These are phyloP conservation scores for Scutellaria minor DNA, from an alignment of 257 asterid genomes.

Conservation along the genomic window DNA sequence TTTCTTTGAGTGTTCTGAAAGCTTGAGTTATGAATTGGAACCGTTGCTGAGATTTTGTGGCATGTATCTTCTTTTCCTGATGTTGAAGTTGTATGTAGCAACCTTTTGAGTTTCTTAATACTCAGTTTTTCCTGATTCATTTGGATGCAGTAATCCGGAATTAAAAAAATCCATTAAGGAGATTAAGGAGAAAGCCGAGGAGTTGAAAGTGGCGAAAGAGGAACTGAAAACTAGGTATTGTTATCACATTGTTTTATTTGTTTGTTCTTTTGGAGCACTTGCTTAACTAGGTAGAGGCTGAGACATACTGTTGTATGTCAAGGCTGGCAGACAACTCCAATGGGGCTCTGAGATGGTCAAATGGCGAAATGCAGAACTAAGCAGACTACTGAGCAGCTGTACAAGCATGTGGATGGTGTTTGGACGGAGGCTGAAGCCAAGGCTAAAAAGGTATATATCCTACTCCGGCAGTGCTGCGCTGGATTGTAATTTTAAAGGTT, in stretches of 20 bases:
- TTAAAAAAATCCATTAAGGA: constrained; percentile 73
- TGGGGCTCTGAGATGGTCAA: constrained; percentile 94
- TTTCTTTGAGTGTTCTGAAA: too few species aligned
- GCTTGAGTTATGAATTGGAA: too few species aligned
- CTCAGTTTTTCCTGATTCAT: constrained; percentile 20
- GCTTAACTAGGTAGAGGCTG: constrained; percentile 63
- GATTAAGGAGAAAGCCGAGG: constrained; percentile 78
- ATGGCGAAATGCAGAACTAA: constrained; percentile 99
- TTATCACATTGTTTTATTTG: constrained; percentile 32
- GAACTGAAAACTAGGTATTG: constrained; percentile 77
- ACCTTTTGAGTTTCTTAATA: too few species aligned
- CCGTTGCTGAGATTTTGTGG: too few species aligned
- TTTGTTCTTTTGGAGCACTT: background rate
- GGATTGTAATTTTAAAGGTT: too few species aligned
- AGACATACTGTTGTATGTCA: constrained; percentile 99
- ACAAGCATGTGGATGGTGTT: constrained; percentile 91
- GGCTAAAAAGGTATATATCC: constrained; percentile 72
- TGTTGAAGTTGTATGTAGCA: too few species aligned
- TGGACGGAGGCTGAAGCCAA: constrained; percentile 92
- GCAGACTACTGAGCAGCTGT: constrained; percentile 93
- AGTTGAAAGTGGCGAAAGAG: constrained; percentile 74
- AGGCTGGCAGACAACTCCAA: constrained; percentile 89
- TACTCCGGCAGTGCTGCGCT: too few species aligned
- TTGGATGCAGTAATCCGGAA: constrained; percentile 60
- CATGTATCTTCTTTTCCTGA: too few species aligned